Base-by-base conservation (phyloP, 2,329 filamentous ascomycete species). In the Venturia oleaginea region DNA sequence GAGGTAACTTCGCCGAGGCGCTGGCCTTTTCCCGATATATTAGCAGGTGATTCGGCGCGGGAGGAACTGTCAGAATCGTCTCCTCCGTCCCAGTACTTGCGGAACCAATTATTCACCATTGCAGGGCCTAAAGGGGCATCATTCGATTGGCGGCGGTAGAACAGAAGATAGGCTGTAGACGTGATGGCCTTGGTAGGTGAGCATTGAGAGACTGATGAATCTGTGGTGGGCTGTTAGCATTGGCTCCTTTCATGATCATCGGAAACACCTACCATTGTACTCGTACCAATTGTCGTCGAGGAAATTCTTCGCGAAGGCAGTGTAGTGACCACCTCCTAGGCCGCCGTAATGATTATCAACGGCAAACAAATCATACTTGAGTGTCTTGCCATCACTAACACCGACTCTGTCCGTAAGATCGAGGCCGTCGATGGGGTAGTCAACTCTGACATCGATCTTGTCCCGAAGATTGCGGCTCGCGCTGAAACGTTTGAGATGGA, bases 271-370 rank as follows among this genome's bases (percentile, higher is more conserved):
- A 94, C 92, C 93, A 75, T 99, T 97, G 75, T 95, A 97, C 69
- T 95, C 90, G 75, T 97, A 97, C 94, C 94, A 99, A 74, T 89
- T 82, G 65, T 84, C 84, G 71, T 96, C 91, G 66, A 90, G 81
- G 76, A 96, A 97, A 74, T 96, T 97, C 79, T 91, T 92, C 46
- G 92, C 92, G 75, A 87, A 92, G 34, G 94, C 94, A 24, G 92
- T 97, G 78, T 99, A 99, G 76, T 99, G 94, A 0, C 94, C 94
- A 51, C 94, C 94, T 66, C 92, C 92, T 43, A 99, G 84, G 37
- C 92, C 91, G 66, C 94, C 94, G 73, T 89, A 96, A 75, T 99
- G 94, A 73, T 96, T 93, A 75, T 99, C 94, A 1, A 99, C 92
- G 17, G 89, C 94, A 72, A 99, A 94, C 38, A 99, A 81, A 74